phyloP scores from a whole-genome alignment of 2,329 filamentous ascomycete species.

The Pyrenochaeta sp. region DNA sequence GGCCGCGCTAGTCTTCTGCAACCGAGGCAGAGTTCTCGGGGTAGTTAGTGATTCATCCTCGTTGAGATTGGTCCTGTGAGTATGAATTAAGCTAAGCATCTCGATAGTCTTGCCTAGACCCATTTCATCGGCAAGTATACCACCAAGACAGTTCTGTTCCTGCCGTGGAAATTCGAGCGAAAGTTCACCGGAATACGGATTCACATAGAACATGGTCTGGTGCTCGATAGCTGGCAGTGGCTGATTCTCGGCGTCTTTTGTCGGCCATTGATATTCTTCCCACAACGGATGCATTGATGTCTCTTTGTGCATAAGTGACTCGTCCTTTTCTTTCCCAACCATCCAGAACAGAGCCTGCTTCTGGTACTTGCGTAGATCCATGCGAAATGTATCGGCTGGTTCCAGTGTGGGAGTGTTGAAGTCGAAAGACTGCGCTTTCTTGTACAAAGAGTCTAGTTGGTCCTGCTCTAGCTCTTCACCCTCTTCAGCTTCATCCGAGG shows the following conservation, averaged over 20 bases:
- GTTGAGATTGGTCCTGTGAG: conserved; percentile 71
- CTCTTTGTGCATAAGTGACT: conserved; percentile 71
- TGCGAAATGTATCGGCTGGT: conserved; percentile 80
- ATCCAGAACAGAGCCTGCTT: conserved; percentile 97
- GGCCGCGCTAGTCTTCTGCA: conserved; percentile 65
- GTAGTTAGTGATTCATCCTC: conserved; percentile 47
- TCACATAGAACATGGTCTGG: conserved; percentile 86
- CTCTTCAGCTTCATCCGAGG: conserved; percentile 74
- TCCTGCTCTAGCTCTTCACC: conserved; percentile 93
- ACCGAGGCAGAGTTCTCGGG: conserved; percentile 69
- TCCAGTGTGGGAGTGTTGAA: conserved; percentile 89
- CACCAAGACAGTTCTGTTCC: conserved; percentile 92
- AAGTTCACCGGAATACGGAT: conserved; percentile 94
- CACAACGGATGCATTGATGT: conserved; percentile 94
- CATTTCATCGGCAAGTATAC: conserved; percentile 96
- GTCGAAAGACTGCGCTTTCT: conserved; percentile 96
- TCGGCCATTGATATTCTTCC: conserved; percentile 94
- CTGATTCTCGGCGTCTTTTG: conserved; percentile 85
- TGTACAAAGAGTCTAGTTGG: conserved; percentile 91
- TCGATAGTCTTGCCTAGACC: conserved; percentile 98
- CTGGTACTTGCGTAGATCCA: conserved; percentile 90
- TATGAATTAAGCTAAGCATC: conserved; percentile 93
- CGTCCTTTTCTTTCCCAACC: conserved; percentile 88
- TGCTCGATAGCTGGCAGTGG: conserved; percentile 71
- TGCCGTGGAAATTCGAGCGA: conserved; percentile 91